Conservation (phyloP, 2,329 filamentous ascomycete species). For the Alternaria brassicae region DNA sequence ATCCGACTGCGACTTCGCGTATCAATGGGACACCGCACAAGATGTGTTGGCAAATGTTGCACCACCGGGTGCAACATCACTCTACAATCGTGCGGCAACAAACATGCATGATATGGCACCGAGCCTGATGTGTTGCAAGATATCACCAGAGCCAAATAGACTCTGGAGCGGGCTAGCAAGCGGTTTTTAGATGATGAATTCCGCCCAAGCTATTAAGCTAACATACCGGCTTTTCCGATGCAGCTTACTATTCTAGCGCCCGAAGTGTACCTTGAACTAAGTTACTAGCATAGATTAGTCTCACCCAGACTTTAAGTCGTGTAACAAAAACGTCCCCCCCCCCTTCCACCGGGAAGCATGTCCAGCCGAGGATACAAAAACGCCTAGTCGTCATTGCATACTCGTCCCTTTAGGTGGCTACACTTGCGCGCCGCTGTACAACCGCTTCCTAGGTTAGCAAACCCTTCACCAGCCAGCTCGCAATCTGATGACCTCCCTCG, state of each 20-base stretch:
- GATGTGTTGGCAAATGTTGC: slow-evolving; percentile 37
- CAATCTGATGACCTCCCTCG: slow-evolving; percentile 20
- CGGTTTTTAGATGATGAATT: background rate
- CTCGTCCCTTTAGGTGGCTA: slow-evolving; percentile 7
- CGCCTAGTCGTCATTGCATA: slow-evolving; percentile 25
- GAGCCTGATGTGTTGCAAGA: slow-evolving; percentile 27
- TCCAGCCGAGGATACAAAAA: slow-evolving; percentile 20
- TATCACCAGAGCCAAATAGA: slow-evolving; percentile 8
- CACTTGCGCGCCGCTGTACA: slow-evolving; percentile 30
- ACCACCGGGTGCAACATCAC: slow-evolving; percentile 19
- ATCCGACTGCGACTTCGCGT: background rate
- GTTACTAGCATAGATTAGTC: background rate
- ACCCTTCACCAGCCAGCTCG: slow-evolving; percentile 14
- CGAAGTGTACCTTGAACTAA: slow-evolving; percentile 1
- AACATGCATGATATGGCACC: slow-evolving; percentile 27
- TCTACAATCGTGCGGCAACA: slow-evolving; percentile 25
- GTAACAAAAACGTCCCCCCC: slow-evolving; percentile 17
- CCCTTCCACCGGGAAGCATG: slow-evolving; percentile 10
- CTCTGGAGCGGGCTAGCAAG: slow-evolving; percentile 1
- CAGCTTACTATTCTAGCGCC: background rate
- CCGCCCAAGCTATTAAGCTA: slow-evolving; percentile 5
- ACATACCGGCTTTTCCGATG: slow-evolving; percentile 1
- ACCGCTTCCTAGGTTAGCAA: slow-evolving; percentile 18
- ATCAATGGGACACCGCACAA: slow-evolving; percentile 5
- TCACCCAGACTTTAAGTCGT: background rate